Conservation (phyloP, 2,329 filamentous ascomycete species). For the Coniochaeta sp. region DNA sequence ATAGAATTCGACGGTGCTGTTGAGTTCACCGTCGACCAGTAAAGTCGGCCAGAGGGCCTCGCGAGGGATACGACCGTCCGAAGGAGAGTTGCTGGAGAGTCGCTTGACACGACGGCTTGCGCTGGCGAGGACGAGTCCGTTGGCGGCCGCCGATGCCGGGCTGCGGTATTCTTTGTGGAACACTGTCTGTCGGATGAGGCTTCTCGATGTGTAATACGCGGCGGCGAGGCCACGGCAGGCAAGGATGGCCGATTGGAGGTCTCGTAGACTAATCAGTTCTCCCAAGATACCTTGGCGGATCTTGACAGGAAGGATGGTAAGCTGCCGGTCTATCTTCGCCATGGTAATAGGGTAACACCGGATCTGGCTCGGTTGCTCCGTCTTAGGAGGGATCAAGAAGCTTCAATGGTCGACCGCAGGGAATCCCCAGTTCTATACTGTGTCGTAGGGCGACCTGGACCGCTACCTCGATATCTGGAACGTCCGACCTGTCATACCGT, state of each 20-base stretch:
- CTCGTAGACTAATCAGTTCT: too few relatives aligned
- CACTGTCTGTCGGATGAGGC: background rate
- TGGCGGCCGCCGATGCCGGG: background rate
- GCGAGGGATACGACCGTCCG: background rate
- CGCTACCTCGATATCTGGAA: too few relatives aligned
- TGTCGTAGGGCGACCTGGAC: background rate
- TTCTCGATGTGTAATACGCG: too few relatives aligned
- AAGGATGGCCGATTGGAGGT: too few relatives aligned
- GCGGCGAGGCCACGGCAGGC: too few relatives aligned
- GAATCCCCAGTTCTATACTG: background rate
- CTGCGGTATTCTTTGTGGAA: background rate
- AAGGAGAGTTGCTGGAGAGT: background rate
- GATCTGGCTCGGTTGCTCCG: background rate
- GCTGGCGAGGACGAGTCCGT: background rate
- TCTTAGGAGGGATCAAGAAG: background rate
- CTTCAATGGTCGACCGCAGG: background rate
- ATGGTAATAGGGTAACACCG: too few relatives aligned
- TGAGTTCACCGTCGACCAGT: background rate
- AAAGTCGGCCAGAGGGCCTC: background rate
- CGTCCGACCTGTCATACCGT: too few relatives aligned
- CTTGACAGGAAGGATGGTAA: background rate
- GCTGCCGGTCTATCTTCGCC: background rate
- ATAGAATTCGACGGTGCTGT: background rate
- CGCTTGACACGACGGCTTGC: background rate
- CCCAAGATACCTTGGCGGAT: background rate